Conservation (phyloP, 2,329 filamentous ascomycete species). For the Cercospora brassicicola region DNA sequence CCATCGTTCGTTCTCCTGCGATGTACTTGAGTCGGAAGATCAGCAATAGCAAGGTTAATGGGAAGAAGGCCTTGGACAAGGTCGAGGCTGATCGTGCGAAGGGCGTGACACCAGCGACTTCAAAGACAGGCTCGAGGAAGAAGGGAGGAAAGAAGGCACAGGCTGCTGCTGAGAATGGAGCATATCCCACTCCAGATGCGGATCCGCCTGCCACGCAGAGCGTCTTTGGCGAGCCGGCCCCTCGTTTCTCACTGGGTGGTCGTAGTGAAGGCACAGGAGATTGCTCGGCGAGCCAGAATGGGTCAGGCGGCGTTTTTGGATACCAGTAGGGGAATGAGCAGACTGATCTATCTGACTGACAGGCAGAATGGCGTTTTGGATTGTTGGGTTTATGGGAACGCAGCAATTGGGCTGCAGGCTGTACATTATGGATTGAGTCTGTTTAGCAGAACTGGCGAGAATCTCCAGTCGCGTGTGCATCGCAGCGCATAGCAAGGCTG, state of each 20-base stretch:
- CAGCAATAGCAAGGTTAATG: constrained; percentile 23
- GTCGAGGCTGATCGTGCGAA: constrained; percentile 1
- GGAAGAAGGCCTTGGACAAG: constrained; percentile 21
- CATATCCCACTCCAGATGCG: not conserved
- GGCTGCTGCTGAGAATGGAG: not conserved
- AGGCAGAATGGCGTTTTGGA: not conserved
- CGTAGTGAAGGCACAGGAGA: not conserved
- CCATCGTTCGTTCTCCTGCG: constrained; percentile 14
- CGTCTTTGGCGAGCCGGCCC: not conserved
- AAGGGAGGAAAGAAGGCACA: not conserved
- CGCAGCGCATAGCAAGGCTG: not conserved
- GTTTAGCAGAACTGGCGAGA: not conserved
- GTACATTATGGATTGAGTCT: not conserved
- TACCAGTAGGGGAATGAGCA: not conserved
- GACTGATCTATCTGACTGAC: not conserved
- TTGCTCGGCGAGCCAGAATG: not conserved
- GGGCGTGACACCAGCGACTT: not conserved
- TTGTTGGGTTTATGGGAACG: not conserved
- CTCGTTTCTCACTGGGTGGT: not conserved
- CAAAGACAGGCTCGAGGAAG: not conserved
- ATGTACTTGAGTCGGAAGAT: constrained; percentile 20
- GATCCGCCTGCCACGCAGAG: not conserved
- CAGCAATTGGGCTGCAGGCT: not conserved
- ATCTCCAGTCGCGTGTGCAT: not conserved
- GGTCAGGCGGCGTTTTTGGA: not conserved